Conservation (phyloP, 2,329 filamentous ascomycete genomes). For the Orbilia brochopaga region DNA sequence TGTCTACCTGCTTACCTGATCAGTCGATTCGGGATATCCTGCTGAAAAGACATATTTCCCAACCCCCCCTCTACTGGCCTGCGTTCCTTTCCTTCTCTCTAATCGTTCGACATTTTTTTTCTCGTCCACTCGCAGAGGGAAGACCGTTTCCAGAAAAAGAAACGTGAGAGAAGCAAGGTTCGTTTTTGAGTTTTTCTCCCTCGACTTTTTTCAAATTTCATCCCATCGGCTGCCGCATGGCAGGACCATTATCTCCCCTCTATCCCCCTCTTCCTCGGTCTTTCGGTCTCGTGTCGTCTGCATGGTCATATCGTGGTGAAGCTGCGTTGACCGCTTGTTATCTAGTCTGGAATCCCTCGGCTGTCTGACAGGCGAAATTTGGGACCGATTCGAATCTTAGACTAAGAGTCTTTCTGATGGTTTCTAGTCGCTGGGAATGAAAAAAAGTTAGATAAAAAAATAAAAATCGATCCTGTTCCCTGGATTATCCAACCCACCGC, state of each 20-base stretch:
- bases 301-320: slow-evolving; percentile 38
- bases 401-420: slow-evolving; percentile 10
- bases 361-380: not conserved
- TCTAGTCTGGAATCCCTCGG: slow-evolving; percentile 1
- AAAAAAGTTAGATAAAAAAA: slow-evolving; percentile 35
- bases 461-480: slow-evolving; percentile 37
- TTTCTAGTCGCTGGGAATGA: slow-evolving; percentile 39
- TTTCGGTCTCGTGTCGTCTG: slow-evolving; percentile 19
- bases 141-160: slow-evolving; percentile 26
- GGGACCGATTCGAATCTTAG: slow-evolving; percentile 3
- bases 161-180: slow-evolving; percentile 35
- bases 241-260: slow-evolving; percentile 14
- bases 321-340: slow-evolving; percentile 9
- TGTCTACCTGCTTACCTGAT: slow-evolving; percentile 49
- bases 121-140: slow-evolving; percentile 16
- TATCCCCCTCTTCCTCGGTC: slow-evolving; percentile 29
- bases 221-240: slow-evolving; percentile 21
- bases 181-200: slow-evolving; percentile 25
- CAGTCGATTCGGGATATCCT: slow-evolving; percentile 37
- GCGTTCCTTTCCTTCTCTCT: slow-evolving; percentile 41
- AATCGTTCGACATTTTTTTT: slow-evolving; percentile 24
- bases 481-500: slow-evolving; percentile 20
- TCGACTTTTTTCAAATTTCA: slow-evolving; percentile 7
- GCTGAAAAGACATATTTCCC: slow-evolving; percentile 48
- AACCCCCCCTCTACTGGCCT: slow-evolving; percentile 35